Evolutionary conservation across 2,329 filamentous ascomycete genomes (phyloP).

Genomic region (Colletotrichum salicis): DNA sequence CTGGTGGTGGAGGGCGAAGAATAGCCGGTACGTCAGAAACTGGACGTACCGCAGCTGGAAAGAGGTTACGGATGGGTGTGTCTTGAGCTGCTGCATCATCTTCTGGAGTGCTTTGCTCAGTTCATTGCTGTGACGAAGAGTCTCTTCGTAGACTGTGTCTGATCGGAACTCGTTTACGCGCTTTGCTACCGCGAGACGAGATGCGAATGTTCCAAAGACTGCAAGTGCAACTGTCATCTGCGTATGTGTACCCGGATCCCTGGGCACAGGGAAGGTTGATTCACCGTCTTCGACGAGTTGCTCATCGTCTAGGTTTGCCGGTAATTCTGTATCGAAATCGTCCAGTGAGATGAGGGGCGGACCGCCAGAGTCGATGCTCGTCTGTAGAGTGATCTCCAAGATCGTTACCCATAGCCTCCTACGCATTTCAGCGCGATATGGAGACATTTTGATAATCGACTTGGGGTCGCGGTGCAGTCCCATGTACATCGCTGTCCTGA

Average conservation of each 20-base stretch:
- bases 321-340: slow-evolving; percentile 62
- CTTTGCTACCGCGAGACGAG: slow-evolving; percentile 55
- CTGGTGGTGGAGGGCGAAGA: slow-evolving; percentile 65
- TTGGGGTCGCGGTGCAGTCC: slow-evolving; percentile 68
- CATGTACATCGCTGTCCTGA: slow-evolving; percentile 67
- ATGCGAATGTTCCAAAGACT: slow-evolving; percentile 54
- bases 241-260: slow-evolving; percentile 48
- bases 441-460: slow-evolving; percentile 58
- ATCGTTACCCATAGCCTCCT: slow-evolving; percentile 67
- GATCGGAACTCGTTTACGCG: slow-evolving; percentile 59
- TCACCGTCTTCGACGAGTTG: slow-evolving; percentile 54
- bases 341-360: slow-evolving; percentile 57
- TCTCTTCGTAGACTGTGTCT: slow-evolving; percentile 57
- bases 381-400: slow-evolving; percentile 64
- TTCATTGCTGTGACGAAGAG: slow-evolving; percentile 56
- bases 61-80: slow-evolving; percentile 39
- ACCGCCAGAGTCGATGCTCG: slow-evolving; percentile 61
- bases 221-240: slow-evolving; percentile 62
- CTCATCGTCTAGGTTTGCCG: slow-evolving; percentile 63
- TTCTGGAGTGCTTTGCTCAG: slow-evolving; percentile 52
- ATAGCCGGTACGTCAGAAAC: slow-evolving; percentile 57
- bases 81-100: slow-evolving; percentile 46
- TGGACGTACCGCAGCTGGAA: slow-evolving; percentile 58
- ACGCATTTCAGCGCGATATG: slow-evolving; percentile 62
- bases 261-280: slow-evolving; percentile 36